phyloP scores from a whole-genome alignment of 768 basidiomycete genomes.

The button mushroom (Agaricus bisporus) region DNA sequence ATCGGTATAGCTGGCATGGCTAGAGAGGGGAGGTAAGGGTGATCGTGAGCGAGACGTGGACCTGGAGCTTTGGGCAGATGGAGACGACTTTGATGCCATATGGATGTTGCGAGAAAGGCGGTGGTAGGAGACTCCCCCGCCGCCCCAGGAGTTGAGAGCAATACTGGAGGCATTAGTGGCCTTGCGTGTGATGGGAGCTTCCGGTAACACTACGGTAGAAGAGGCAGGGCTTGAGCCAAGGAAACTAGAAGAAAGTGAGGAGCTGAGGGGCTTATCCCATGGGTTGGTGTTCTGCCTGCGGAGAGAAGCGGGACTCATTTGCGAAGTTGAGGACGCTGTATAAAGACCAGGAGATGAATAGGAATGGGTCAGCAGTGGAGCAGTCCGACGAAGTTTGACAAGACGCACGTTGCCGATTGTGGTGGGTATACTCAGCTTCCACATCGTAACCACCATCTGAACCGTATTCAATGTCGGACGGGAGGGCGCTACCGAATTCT shows the following conservation, averaged over 20 bases:
- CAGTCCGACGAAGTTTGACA: conserved; percentile 26
- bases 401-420: conserved; percentile 75
- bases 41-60: conserved; percentile 95
- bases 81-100: conserved; percentile 58
- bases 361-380: conserved; percentile 45
- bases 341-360: conserved; percentile 49
- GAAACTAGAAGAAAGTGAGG: conserved; percentile 50
- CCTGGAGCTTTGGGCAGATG: conserved; percentile 80
- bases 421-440: conserved; percentile 60
- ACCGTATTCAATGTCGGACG: conserved; percentile 59
- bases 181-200: conserved; percentile 62
- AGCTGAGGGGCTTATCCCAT: conserved; percentile 56
- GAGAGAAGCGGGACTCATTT: conserved; percentile 61
- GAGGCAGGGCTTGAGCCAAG: conserved; percentile 56
- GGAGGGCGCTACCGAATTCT: conserved; percentile 50
- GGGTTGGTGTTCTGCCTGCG: conserved; percentile 62
- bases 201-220: conserved; percentile 55
- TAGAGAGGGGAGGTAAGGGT: conserved; percentile 69
- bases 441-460: conserved; percentile 83
- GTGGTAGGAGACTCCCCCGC: conserved; percentile 57
- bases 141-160: conserved; percentile 48
- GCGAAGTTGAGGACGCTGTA: conserved; percentile 62
- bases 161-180: conserved; percentile 36
- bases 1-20: conserved; percentile 62
- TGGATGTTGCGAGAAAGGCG: conserved; percentile 84